Conservation (phyloP, 225 moss, liverwort and hornwort species). For the Sphagnum contortum region DNA sequence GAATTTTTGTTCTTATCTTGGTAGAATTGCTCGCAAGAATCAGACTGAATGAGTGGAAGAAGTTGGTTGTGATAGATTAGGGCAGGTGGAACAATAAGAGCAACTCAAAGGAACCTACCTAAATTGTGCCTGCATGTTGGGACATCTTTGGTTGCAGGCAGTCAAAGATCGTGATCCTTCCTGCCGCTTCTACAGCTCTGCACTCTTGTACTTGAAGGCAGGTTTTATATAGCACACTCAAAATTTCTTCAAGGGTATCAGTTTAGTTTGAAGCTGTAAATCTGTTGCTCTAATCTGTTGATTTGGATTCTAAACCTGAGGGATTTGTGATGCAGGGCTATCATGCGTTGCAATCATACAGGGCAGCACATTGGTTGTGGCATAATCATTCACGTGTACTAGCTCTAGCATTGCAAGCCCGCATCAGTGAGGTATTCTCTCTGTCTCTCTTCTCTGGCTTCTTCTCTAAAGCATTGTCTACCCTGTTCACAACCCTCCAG, state of each 20-base stretch:
- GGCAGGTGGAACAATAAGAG: too few species aligned
- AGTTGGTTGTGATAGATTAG: too few species aligned
- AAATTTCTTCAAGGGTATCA: too few species aligned
- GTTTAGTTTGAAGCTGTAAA: too few species aligned
- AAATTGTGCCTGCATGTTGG: too few species aligned
- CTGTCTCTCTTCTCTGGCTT: too few species aligned
- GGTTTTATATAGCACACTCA: background rate
- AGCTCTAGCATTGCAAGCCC: slow-evolving; percentile 81
- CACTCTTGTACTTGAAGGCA: slow-evolving; percentile 76
- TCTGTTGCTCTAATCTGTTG: too few species aligned
- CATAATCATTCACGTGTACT: slow-evolving; percentile 70
- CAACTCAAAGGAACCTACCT: too few species aligned
- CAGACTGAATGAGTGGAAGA: too few species aligned
- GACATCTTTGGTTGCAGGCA: slow-evolving; percentile 40
- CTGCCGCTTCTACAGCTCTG: slow-evolving; percentile 80
- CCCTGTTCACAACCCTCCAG: background rate
- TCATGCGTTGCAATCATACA: slow-evolving; percentile 84
- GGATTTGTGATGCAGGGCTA: slow-evolving; percentile 46
- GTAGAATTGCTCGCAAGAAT: too few species aligned
- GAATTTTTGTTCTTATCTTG: too few species aligned
- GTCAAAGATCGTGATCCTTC: slow-evolving; percentile 94
- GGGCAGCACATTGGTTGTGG: slow-evolving; percentile 85
- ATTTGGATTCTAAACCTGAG: background rate
- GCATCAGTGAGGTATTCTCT: slow-evolving; percentile 79
- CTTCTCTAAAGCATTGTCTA: background rate